Evolutionary conservation across 2,329 filamentous ascomycete species (phyloP), one percentile per base, ranked within the genome.

Genomic region (Neurospora crassa): DNA sequence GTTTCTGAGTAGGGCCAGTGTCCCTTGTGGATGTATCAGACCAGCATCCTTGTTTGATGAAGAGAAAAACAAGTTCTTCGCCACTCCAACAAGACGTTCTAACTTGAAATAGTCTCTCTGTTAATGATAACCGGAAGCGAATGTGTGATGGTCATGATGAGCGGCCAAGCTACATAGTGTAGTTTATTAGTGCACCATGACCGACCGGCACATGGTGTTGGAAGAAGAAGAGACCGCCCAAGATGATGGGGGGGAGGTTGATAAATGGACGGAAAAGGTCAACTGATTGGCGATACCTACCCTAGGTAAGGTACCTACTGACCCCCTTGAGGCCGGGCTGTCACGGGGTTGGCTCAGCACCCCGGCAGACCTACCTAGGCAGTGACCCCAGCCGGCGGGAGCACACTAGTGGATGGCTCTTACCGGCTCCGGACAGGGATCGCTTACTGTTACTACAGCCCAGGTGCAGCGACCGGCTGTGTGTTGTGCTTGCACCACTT

Each of bases 291-390:
- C 45, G 69, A 68, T 67, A 63, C 29, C 71, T 53, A 73, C 24
- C 24, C 3, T 3, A n/a, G n/a, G n/a, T n/a, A n/a, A n/a, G n/a
- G n/a, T 24, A 24, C 70, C 70, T 29, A 29, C 29, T 29, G 29
- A 29, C 29, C 29, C 71, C 71, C 73, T 68, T 69, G 71, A 67
- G 7, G 34, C 34, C 34, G 34, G 41, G 43, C 68, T 72, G 75
- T 76, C 75, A 76, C 74, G 75, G 53, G 74, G 74, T 71, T 70
- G 67, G 37, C 68, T 69, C 43, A 20, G 53, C 71, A 40, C 72
- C 45, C 47, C 11, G 47, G 20, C 20, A 59, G 12, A 16, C 6
- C 53, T 29, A 29, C 24, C 24, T 29, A 34, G 53, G 34, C 34
- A 37, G 34, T 59, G 53, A 34, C 53, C 53, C 53, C 24, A 37